These are phyloP conservation scores for Delitschia confertaspora DNA, from an alignment of 495 filamentous ascomycete genomes.

Conservation along the genomic window DNA sequence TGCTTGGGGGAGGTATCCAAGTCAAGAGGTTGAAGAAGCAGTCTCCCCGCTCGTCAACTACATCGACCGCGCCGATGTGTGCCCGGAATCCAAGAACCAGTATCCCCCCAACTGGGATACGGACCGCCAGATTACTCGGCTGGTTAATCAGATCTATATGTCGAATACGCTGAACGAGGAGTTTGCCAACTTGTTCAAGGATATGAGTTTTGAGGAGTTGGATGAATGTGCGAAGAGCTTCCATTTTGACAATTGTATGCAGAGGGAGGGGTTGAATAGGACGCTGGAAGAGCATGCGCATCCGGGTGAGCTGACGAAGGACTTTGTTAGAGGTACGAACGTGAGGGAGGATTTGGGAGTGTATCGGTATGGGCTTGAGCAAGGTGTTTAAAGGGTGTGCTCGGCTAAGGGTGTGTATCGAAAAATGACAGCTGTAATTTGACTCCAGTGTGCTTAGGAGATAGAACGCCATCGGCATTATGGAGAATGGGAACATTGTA, in stretches of 20 bases:
- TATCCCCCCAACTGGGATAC: slow-evolving; percentile 51
- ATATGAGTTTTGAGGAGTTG: slow-evolving; percentile 45
- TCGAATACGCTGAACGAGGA: slow-evolving; percentile 46
- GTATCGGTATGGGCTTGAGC: not conserved
- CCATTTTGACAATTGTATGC: slow-evolving; percentile 48
- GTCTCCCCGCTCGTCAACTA: slow-evolving; percentile 38
- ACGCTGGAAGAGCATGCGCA: slow-evolving; percentile 40
- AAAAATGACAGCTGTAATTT: too few species aligned
- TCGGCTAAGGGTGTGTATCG: too few species aligned
- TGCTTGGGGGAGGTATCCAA: slow-evolving; percentile 45
- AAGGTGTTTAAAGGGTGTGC: slow-evolving; percentile 5
- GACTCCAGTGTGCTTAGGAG: too few species aligned
- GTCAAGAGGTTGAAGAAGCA: slow-evolving; percentile 33
- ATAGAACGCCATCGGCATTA: too few species aligned
- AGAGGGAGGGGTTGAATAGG: slow-evolving; percentile 48
- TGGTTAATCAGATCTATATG: slow-evolving; percentile 46
- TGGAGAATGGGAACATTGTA: too few species aligned
- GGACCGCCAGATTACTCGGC: slow-evolving; percentile 46
- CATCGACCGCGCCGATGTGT: slow-evolving; percentile 39
- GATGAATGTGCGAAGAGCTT: slow-evolving; percentile 51
- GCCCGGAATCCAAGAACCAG: slow-evolving; percentile 37
- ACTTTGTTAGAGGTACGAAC: slow-evolving; percentile 5
- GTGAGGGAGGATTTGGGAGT: not conserved
- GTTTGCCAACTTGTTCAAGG: slow-evolving; percentile 49
- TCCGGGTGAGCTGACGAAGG: not conserved